Base-by-base conservation (phyloP, 2,329 filamentous ascomycete genomes). In the Talaromyces pinophilus region DNA sequence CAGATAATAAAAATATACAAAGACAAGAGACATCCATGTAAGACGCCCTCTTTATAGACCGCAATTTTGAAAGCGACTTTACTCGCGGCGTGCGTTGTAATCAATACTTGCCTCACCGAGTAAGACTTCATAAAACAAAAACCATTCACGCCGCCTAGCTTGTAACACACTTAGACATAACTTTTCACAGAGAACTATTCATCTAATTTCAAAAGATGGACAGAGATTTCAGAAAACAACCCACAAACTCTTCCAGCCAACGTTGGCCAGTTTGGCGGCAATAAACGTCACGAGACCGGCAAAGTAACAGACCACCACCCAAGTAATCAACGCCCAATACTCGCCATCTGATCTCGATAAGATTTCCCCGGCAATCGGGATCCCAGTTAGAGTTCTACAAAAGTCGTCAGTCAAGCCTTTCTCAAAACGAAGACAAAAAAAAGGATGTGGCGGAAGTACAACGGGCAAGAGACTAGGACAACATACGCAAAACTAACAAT, bases 401-500 rank as follows among this genome's bases (percentile, higher is more conserved):
- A 52, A 52, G 25, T 30, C 6, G 13, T 52, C 48, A 52, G 48
- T 50, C 48, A 52, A 17, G 13, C 28, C 6, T 6, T 15, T 7
- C 17, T 11, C 28, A 33, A 35, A 35, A 55, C 19, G 17, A 55
- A 55, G 19, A 55, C 3, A n/a, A 54, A 33, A 91, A 91, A 55
- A 15, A 17, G 22, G 48, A 52, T 33, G 52, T 35, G 52, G 19
- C 52, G 17, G 28, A 55, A 55, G 52, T 33, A 33, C 25, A 28
- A 17, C 13, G 22, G 48, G 17, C 48, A 28, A 50, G 5, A 50
- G 13, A 50, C 13, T 28, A 52, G 22, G 22, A 52, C 25, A 42
- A 74, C 77, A 69, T 83, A 89, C 70, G 90, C 91, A 73, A 96
- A 86, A 22, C 88, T 90, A 17, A 95, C 92, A 35, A 96, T 81